These are phyloP conservation scores for Ramalina peruviana DNA, from an alignment of 495 filamentous ascomycete genomes.

Conservation along the genomic window DNA sequence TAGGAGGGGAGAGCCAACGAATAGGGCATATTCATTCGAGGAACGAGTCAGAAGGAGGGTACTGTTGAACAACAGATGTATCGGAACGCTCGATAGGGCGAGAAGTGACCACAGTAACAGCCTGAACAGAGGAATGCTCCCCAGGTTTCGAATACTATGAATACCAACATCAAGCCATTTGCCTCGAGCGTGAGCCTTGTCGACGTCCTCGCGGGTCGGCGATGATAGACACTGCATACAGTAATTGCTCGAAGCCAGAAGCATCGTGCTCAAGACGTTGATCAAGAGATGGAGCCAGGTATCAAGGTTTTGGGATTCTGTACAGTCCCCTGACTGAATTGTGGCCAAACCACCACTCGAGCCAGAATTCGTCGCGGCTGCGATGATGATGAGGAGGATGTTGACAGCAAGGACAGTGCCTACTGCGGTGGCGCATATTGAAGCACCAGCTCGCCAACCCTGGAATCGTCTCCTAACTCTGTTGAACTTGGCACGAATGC, in stretches of 20 bases:
- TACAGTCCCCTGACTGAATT: conserved; percentile 15
- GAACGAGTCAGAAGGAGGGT: conserved; percentile 13
- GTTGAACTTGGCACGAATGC: not conserved
- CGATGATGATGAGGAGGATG: conserved; percentile 4
- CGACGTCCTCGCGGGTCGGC: conserved; percentile 24
- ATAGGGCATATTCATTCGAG: conserved; percentile 17
- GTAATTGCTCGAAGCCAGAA: conserved; percentile 31
- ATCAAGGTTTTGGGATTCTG: conserved; percentile 8
- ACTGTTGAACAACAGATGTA: conserved; percentile 16
- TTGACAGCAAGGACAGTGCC: conserved; percentile 8
- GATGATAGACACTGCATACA: conserved; percentile 11
- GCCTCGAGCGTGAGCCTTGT: conserved; percentile 21
- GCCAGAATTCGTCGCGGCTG: not conserved
- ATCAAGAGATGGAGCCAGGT: conserved; percentile 24
- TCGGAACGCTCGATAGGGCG: not conserved
- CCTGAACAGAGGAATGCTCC: not conserved
- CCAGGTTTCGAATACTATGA: conserved; percentile 8
- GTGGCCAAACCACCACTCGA: conserved; percentile 1
- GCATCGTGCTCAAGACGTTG: conserved; percentile 24
- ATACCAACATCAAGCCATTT: conserved; percentile 19
- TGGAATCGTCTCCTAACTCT: conserved; percentile 6
- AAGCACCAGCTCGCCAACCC: conserved; percentile 10
- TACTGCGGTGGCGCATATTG: not conserved
- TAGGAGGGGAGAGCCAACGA: not conserved
- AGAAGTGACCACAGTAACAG: conserved; percentile 3